Evolutionary conservation across 805 yeast species (phyloP).

Genomic region (Candida patagonica): DNA sequence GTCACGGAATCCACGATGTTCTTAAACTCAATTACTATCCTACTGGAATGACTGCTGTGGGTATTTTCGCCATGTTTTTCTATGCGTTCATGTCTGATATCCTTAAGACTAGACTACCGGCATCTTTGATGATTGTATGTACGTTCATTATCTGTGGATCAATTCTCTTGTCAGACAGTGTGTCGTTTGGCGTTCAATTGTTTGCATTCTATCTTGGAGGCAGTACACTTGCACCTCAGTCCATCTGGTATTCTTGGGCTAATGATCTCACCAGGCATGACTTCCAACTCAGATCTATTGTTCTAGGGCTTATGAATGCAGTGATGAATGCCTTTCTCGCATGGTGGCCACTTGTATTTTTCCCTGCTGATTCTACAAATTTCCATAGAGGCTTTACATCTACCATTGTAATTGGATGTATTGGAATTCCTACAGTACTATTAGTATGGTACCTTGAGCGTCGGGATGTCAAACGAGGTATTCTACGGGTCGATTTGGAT

Average conservation of each 20-base stretch:
- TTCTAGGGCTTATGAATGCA: constrained; percentile 39
- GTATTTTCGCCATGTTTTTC: constrained; percentile 32
- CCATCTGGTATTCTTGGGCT: constrained; percentile 49
- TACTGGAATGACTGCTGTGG: constrained; percentile 47
- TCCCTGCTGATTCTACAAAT: constrained; percentile 20
- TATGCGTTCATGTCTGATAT: constrained; percentile 36
- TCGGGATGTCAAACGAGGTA: too few species aligned
- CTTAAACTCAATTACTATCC: background rate
- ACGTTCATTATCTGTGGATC: constrained; percentile 44
- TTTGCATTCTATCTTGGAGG: constrained; percentile 50
- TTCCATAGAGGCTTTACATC: constrained; percentile 20
- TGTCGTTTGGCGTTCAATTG: constrained; percentile 49
- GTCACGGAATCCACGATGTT: background rate
- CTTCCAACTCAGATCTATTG: constrained; percentile 33
- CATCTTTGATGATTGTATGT: constrained; percentile 41
- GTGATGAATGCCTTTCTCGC: constrained; percentile 46
- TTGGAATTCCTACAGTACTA: too few species aligned
- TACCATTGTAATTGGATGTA: constrained; percentile 14
- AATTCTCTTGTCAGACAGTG: constrained; percentile 46
- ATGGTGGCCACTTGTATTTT: constrained; percentile 41
- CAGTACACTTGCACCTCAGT: constrained; percentile 53
- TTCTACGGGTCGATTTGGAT: too few species aligned
- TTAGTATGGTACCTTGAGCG: too few species aligned
- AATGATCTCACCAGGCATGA: constrained; percentile 47
- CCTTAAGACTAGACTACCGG: constrained; percentile 43